Evolutionary conservation across 306 rosid genomes (phyloP).

Genomic region (Styphnolobium japonicum): DNA sequence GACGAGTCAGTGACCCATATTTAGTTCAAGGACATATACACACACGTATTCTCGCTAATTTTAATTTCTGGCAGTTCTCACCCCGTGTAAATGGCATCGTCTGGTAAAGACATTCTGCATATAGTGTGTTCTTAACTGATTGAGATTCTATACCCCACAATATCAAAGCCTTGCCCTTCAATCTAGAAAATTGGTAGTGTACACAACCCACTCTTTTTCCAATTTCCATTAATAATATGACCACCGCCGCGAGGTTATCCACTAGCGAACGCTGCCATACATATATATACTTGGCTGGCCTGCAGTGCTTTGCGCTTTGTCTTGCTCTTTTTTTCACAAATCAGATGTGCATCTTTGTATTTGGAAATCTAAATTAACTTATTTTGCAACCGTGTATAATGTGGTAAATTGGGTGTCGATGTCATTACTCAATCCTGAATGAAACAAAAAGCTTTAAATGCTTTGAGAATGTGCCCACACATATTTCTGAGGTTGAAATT

Average conservation of each 20-base stretch:
- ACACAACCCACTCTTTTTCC: background rate
- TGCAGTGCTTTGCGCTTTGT: background rate
- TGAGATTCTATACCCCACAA: conserved; percentile 20
- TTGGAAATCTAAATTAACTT: background rate
- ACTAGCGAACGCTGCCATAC: background rate
- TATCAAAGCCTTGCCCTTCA: conserved; percentile 6
- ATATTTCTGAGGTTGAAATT: background rate
- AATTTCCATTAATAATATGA: conserved; percentile 11
- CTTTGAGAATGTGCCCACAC: background rate
- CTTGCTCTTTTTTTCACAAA: background rate
- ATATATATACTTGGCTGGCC: background rate
- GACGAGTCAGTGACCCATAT: background rate
- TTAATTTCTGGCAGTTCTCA: background rate
- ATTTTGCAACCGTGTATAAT: background rate
- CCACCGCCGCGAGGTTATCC: background rate
- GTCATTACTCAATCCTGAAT: background rate
- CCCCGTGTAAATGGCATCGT: background rate
- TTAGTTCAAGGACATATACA: no score
- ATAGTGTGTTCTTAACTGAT: background rate
- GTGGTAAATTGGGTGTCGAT: background rate
- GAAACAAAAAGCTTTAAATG: background rate
- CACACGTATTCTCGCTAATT: no score
- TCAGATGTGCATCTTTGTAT: background rate
- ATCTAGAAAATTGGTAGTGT: background rate
- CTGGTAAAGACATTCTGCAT: background rate